Percentiles rank a stretch among this genome's conserved stretches.
Conservation (phyloP, 345 rosid genomes). For the Eutrema japonicum region DNA sequence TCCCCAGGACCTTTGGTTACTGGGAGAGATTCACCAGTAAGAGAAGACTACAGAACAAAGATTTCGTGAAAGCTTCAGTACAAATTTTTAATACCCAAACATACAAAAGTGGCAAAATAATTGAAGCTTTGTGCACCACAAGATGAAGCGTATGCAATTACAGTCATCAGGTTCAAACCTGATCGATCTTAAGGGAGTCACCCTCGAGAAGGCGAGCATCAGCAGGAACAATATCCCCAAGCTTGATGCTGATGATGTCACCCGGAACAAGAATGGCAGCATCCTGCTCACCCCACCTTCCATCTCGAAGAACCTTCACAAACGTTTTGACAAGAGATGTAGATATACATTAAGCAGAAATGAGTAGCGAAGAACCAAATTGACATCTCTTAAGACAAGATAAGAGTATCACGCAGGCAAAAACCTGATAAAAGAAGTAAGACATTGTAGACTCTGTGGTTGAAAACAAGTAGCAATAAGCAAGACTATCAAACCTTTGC, state of each 20-base stretch:
- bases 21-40: constrained; percentile 98
- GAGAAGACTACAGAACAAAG: constrained; percentile 75
- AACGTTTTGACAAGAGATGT: not conserved
- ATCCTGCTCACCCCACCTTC: constrained; percentile 94
- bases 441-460: not conserved
- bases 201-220: constrained; percentile 98
- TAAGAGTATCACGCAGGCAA: not conserved
- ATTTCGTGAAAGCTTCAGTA: constrained; percentile 18
- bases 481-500: constrained; percentile 68
- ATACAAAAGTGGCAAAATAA: constrained; percentile 9
- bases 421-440: not conserved
- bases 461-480: constrained; percentile 17
- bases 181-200: constrained; percentile 94
- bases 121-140: not conserved
- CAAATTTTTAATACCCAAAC: not conserved
- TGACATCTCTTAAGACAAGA: not conserved
- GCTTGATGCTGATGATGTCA: constrained; percentile 85
- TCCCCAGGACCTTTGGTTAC: constrained; percentile 97
- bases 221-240: constrained; percentile 96
- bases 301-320: constrained; percentile 91
- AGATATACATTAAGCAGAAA: not conserved
- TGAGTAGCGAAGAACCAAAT: constrained; percentile 11
- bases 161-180: constrained; percentile 49
- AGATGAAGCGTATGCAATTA: not conserved
- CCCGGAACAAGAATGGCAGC: constrained; percentile 93